phyloP scores from a whole-genome alignment of 495 filamentous ascomycete genomes.

The Delitschia confertaspora region DNA sequence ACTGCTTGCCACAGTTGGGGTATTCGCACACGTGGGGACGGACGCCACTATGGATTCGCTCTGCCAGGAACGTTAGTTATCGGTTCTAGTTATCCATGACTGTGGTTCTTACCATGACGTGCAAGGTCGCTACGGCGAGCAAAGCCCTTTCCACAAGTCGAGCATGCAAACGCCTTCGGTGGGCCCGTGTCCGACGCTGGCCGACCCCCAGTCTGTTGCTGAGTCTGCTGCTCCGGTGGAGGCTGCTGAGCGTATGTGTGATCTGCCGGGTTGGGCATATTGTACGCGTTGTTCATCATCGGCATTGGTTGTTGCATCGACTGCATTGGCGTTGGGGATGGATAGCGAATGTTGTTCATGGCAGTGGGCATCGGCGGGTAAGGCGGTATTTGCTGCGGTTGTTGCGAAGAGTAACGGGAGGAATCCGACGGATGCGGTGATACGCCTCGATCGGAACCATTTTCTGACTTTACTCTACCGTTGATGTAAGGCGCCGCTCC shows the following conservation, averaged over 20 bases:
- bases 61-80: slow-evolving; percentile 44
- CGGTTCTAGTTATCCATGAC: slow-evolving; percentile 2
- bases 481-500: slow-evolving; percentile 32
- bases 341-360: slow-evolving; percentile 45
- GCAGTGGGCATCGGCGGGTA: slow-evolving; percentile 36
- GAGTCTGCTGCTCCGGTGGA: slow-evolving; percentile 32
- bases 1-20: slow-evolving; percentile 85
- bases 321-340: slow-evolving; percentile 48
- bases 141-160: slow-evolving; percentile 83
- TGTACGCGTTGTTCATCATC: slow-evolving; percentile 41
- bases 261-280: slow-evolving; percentile 33
- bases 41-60: slow-evolving; percentile 89
- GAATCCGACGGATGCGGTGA: slow-evolving; percentile 65
- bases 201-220: slow-evolving; percentile 29
- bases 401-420: slow-evolving; percentile 48
- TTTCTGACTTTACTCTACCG: slow-evolving; percentile 43
- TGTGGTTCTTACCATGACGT: slow-evolving; percentile 62
- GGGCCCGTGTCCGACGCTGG: slow-evolving; percentile 42
- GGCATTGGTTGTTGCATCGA: slow-evolving; percentile 50
- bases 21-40: slow-evolving; percentile 89
- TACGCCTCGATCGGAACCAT: slow-evolving; percentile 57
- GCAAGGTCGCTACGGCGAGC: slow-evolving; percentile 90
- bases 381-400: slow-evolving; percentile 41
- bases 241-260: slow-evolving; percentile 32
- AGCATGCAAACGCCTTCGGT: slow-evolving; percentile 84